These are phyloP conservation scores for Pisolithus tinctorius DNA, from an alignment of 768 basidiomycete species.

Conservation along the genomic window DNA sequence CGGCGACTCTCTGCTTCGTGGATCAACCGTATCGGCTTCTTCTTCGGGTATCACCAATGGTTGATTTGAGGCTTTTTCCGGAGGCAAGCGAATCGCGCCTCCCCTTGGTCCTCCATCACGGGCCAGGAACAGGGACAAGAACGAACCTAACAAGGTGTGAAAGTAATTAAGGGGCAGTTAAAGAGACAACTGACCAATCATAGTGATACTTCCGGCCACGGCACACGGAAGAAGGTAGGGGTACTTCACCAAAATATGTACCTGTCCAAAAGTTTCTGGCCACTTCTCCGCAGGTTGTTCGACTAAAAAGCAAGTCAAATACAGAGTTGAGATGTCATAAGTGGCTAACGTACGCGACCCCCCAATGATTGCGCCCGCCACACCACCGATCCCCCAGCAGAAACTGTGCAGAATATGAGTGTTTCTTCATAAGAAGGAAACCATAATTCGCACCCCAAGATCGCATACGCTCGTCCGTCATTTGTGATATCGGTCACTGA, in stretches of 20 bases:
- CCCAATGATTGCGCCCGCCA: conserved; percentile 81
- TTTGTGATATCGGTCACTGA: conserved; percentile 88
- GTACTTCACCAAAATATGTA: conserved; percentile 65
- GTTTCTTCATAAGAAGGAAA: not conserved
- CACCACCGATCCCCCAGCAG: conserved; percentile 96
- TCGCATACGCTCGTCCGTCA: conserved; percentile 91
- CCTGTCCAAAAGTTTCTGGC: conserved; percentile 63
- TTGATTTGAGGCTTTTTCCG: conserved; percentile 55
- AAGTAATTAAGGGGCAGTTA: not conserved
- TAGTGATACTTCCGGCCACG: conserved; percentile 69
- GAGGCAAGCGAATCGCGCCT: conserved; percentile 74
- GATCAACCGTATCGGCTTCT: conserved; percentile 43
- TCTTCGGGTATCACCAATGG: conserved; percentile 64
- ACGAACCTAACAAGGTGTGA: conserved; percentile 49
- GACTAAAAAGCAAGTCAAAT: conserved; percentile 37
- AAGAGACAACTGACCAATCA: conserved; percentile 44
- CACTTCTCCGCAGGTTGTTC: conserved; percentile 84
- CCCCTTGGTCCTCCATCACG: conserved; percentile 87
- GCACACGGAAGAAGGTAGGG: conserved; percentile 89
- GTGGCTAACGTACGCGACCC: conserved; percentile 57
- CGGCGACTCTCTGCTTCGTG: conserved; percentile 35
- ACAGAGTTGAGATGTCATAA: not conserved
- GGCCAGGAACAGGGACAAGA: conserved; percentile 84
- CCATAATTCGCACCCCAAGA: conserved; percentile 54
- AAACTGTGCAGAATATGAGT: conserved; percentile 43